Base-by-base conservation (phyloP, 495 filamentous ascomycete genomes). In the Aspergillus wentii region DNA sequence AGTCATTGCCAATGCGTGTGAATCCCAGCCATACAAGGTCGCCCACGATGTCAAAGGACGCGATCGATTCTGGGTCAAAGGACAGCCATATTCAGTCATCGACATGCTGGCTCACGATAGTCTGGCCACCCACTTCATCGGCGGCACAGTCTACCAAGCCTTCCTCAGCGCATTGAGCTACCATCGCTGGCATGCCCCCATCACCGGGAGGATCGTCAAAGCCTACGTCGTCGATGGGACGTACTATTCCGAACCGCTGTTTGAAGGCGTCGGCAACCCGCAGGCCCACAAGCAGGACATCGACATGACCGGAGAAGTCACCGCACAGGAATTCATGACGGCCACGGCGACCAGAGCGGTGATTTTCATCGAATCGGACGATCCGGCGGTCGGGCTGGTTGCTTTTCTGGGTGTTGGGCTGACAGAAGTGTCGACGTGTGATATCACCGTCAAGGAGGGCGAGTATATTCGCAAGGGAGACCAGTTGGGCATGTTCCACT, bases 171-270 rank as follows among this genome's bases (percentile, higher is more conserved):
- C 78, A 2, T 51, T 82, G 21, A 79, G 72, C 34, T 86, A 86
- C 46, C 82, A 86, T 51, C 74, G 81, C 4, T 86, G 83, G 83
- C 80, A 86, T 52, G 48, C 71, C 0, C 83, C 82, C 14, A 76
- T 85, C 0, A 66, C 54, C 2, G 83, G 82, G 1, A 73, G 45
- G 17, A 55, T 86, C 14, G 61, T 66, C 13, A 74, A 75, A 22
- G 69, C 73, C 4, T 75, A 69, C 41, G 62, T 80, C 5, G 44
- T 68, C 3, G 64, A 72, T 8, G 85, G 85, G 1, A 83, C 82
- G 0, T 89, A 88, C 57, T 89, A 76, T 54, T 73, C 71, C 33
- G 74, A 79, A 49, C 63, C 66, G 5, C 58, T 69, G 0, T 69
- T 65, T 45, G 56, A 74, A 28, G 63, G 56, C 5, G 11, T 43